These are phyloP conservation scores for Mitragyna speciosa DNA, from an alignment of 257 asterid genomes.

Conservation along the genomic window DNA sequence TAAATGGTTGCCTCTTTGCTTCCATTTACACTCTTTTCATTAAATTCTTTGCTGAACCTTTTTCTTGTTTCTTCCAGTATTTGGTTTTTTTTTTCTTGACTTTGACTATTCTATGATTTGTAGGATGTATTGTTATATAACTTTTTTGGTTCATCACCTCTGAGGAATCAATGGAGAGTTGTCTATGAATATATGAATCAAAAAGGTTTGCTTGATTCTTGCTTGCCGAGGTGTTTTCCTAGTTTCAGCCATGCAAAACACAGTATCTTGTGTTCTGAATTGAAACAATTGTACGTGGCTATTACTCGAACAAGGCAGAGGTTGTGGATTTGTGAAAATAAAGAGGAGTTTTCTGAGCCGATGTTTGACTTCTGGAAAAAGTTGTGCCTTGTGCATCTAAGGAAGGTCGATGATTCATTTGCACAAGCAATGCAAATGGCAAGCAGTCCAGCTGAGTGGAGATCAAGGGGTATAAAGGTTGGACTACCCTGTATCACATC, in stretches of 20 bases:
- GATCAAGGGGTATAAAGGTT: constrained; percentile 62
- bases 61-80: not conserved
- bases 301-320: constrained; percentile 70
- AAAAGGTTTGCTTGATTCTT: constrained; percentile 37
- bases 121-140: constrained; percentile 72
- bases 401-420: constrained; percentile 53
- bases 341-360: constrained; percentile 49
- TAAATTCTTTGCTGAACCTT: no score
- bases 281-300: constrained; percentile 68
- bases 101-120: not conserved
- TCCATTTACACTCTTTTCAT: no score
- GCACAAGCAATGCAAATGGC: constrained; percentile 65
- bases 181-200: constrained; percentile 54
- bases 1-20: not conserved
- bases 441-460: constrained; percentile 73
- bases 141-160: constrained; percentile 65
- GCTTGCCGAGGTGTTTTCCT: constrained; percentile 39
- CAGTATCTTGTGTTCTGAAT: constrained; percentile 58
- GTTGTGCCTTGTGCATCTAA: constrained; percentile 50
- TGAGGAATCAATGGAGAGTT: constrained; percentile 63
- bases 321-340: constrained; percentile 66
- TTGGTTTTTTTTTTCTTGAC: not conserved
- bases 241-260: constrained; percentile 51
- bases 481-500: not conserved
- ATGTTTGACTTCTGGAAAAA: constrained; percentile 66